Conservation (phyloP, 805 yeast species). For the Lipomyces oligophaga region DNA sequence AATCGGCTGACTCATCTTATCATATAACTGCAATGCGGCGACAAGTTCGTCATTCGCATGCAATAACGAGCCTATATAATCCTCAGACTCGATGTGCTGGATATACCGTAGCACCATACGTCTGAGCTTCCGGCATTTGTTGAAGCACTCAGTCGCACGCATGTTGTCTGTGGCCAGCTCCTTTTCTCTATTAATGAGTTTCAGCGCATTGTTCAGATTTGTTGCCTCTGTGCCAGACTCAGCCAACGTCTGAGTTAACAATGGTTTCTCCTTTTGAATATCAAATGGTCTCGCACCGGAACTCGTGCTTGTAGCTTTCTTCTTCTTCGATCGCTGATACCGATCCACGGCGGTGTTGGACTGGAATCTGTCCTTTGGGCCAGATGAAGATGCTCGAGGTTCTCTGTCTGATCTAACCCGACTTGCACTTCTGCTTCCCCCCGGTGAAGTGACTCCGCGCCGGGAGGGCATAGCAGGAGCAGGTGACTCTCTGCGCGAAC, state of each 20-base stretch:
- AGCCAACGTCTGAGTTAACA: slow-evolving; percentile 62
- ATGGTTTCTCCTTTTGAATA: slow-evolving; percentile 67
- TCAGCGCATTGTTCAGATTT: slow-evolving; percentile 57
- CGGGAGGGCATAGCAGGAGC: slow-evolving; percentile 26
- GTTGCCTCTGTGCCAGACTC: slow-evolving; percentile 74
- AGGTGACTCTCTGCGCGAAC: too few relatives aligned
- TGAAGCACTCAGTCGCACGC: slow-evolving; percentile 61
- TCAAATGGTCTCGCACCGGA: slow-evolving; percentile 14
- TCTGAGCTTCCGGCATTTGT: slow-evolving; percentile 69
- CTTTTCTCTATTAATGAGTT: slow-evolving; percentile 42
- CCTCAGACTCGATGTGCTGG: slow-evolving; percentile 80
- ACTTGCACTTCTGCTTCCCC: slow-evolving; percentile 1
- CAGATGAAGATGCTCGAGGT: slow-evolving; percentile 3
- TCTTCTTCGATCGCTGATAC: slow-evolving; percentile 1
- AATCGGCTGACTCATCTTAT: slow-evolving; percentile 48
- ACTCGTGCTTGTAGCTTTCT: not conserved
- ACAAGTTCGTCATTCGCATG: slow-evolving; percentile 90
- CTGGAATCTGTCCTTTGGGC: not conserved
- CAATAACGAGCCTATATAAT: slow-evolving; percentile 78
- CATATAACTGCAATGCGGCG: slow-evolving; percentile 63
- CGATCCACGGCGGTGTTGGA: not conserved
- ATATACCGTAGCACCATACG: slow-evolving; percentile 75
- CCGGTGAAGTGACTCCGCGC: slow-evolving; percentile 3
- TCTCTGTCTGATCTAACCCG: not conserved
- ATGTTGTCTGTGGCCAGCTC: slow-evolving; percentile 61